A percentile compares a stretch with the other conserved stretches of the same genome.
Evolutionary conservation across 176 grass and related monocot species (phyloP).

Genomic region (Raddia guianensis): DNA sequence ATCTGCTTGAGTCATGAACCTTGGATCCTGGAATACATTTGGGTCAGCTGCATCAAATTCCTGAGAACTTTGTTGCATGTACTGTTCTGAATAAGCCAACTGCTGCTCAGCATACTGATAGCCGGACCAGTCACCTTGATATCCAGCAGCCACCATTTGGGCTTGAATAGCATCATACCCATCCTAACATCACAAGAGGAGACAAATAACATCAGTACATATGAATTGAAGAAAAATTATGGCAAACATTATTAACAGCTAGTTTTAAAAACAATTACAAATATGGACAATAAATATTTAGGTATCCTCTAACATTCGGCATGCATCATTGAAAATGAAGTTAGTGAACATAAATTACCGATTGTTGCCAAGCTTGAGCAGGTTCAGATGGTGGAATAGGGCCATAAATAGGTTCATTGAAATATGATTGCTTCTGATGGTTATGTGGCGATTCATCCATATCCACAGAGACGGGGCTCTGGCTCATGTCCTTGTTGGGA

Average conservation of each 20-base stretch:
- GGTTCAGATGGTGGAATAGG: constrained; percentile 77
- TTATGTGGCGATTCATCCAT: constrained; percentile 77
- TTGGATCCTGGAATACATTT: constrained; percentile 60
- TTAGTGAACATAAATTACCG: constrained; percentile 53
- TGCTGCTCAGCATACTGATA: constrained; percentile 77
- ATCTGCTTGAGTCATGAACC: constrained; percentile 76
- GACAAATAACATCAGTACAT: constrained; percentile 15
- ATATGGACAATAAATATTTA: neutral
- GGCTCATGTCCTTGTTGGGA: constrained; percentile 83
- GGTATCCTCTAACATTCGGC: neutral
- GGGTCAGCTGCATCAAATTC: constrained; percentile 67
- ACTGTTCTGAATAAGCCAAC: constrained; percentile 74
- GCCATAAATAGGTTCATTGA: constrained; percentile 87
- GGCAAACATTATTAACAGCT: neutral
- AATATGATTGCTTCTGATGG: constrained; percentile 76
- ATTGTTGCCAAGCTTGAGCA: constrained; percentile 77
- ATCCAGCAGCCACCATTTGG: constrained; percentile 76
- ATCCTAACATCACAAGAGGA: constrained; percentile 53
- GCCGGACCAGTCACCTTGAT: constrained; percentile 78
- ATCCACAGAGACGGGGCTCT: constrained; percentile 82
- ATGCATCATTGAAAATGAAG: constrained; percentile 14
- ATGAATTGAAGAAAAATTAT: neutral
- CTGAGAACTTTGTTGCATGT: constrained; percentile 67
- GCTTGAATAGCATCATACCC: constrained; percentile 85
- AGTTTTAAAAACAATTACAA: constrained; percentile 18